Conservation (phyloP, 2,329 filamentous ascomycete genomes). For the Pseudocercospora ulei region DNA sequence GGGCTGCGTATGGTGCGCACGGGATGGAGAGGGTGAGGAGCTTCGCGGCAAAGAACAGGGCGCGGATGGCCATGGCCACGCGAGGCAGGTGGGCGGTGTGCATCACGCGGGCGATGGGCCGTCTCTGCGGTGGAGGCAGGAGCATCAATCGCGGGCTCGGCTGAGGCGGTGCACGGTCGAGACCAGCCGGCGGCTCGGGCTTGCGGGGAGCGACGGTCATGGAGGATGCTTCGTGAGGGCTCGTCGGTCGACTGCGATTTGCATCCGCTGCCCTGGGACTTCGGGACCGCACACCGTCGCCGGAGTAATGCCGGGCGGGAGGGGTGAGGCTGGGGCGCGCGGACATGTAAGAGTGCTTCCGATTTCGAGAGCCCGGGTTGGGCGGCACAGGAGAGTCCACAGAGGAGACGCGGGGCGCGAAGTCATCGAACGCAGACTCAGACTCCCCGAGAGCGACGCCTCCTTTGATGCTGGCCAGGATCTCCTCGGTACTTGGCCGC, state of each 20-base stretch:
- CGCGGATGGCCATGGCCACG: conserved; percentile 38
- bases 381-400: conserved; percentile 35
- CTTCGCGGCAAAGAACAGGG: conserved; percentile 59
- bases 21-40: conserved; percentile 54
- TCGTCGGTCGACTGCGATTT: conserved; percentile 12
- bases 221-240: conserved; percentile 10
- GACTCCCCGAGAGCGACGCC: conserved; percentile 34
- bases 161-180: conserved; percentile 17
- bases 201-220: conserved; percentile 10
- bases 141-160: conserved; percentile 33
- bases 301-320: conserved; percentile 18
- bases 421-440: conserved; percentile 25
- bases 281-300: conserved; percentile 14
- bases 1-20: conserved; percentile 64
- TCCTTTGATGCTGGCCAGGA: conserved; percentile 67
- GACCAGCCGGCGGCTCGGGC: conserved; percentile 3
- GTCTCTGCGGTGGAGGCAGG: conserved; percentile 30
- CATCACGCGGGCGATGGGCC: conserved; percentile 31
- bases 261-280: conserved; percentile 21
- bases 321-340: conserved; percentile 21
- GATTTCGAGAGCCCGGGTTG: conserved; percentile 17
- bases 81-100: conserved; percentile 32
- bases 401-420: conserved; percentile 36
- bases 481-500: conserved; percentile 75
- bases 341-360: conserved; percentile 23